phyloP scores from a whole-genome alignment of 169 alveolate species.

The Blepharisma undulans region DNA sequence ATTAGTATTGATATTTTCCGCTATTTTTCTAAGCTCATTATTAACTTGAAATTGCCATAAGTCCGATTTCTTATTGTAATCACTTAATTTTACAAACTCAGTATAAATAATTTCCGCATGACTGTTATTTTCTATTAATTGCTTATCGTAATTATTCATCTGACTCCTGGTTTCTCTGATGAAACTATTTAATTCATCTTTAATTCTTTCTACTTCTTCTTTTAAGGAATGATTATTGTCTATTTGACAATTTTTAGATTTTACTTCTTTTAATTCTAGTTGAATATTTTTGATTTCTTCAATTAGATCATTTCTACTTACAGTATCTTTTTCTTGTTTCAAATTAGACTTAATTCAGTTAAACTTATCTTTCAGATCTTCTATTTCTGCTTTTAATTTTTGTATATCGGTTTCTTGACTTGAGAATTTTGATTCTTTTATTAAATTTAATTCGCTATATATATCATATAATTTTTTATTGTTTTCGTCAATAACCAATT shows the following conservation, averaged over 20 bases:
- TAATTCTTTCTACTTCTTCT: background rate
- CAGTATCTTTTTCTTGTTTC: background rate
- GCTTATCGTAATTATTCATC: background rate
- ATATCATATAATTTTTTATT: too few relatives aligned
- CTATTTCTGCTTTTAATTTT: background rate
- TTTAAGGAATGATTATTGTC: too few relatives aligned
- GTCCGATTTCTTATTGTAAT: too few relatives aligned
- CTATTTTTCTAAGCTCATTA: too few relatives aligned
- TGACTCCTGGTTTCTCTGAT: background rate
- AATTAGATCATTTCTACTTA: background rate
- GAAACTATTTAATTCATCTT: background rate
- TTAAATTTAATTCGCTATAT: background rate
- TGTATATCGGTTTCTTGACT: too few relatives aligned
- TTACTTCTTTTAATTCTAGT: background rate
- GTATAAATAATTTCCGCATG: too few relatives aligned
- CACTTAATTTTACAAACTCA: too few relatives aligned
- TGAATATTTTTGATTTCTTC: background rate
- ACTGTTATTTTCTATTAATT: too few relatives aligned
- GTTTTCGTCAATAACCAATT: background rate
- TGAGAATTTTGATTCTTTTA: background rate
- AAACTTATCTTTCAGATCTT: background rate
- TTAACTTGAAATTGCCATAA: background rate
- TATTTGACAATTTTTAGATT: too few relatives aligned
- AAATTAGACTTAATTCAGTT: background rate
- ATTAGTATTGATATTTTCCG: too few relatives aligned